Percentiles rank a stretch among this genome's conserved stretches.
Conservation (phyloP, 495 filamentous ascomycete species). For the Jackrogersella minutella region DNA sequence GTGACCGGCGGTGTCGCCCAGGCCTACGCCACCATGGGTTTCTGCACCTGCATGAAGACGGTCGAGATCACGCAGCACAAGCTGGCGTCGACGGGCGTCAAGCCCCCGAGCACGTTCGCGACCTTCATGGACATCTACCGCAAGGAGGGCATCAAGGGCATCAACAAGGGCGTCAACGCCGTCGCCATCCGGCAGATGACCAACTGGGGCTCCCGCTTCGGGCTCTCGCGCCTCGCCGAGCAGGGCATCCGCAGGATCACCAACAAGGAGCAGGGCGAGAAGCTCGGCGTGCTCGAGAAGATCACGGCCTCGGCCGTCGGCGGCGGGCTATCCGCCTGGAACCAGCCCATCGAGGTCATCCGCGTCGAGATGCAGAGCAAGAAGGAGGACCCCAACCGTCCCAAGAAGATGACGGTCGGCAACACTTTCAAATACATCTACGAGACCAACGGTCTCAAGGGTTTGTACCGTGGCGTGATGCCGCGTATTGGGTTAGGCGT, state of each 20-base stretch:
- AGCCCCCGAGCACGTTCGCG: conserved; percentile 84
- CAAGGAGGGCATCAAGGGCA: conserved; percentile 91
- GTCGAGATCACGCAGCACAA: conserved; percentile 99
- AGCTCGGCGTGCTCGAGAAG: conserved; percentile 83
- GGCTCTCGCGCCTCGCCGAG: conserved; percentile 89
- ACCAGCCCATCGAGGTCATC: conserved; percentile 99
- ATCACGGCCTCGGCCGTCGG: conserved; percentile 86
- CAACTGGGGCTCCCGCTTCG: conserved; percentile 98
- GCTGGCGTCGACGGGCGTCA: conserved; percentile 80
- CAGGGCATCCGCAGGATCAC: conserved; percentile 82
- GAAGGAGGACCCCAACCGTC: conserved; percentile 95
- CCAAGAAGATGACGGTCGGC: conserved; percentile 96
- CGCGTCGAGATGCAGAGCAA: conserved; percentile 99
- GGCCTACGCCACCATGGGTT: conserved; percentile 99
- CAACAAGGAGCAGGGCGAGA: conserved; percentile 79
- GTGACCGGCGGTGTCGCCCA: conserved; percentile 95
- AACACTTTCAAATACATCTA: conserved; percentile 96
- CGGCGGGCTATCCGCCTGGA: conserved; percentile 96
- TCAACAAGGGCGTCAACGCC: conserved; percentile 98
- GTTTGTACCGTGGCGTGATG: conserved; percentile 93
- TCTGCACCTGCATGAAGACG: conserved; percentile 99
- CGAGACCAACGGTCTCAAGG: conserved; percentile 83
- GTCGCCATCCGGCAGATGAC: conserved; percentile 98
- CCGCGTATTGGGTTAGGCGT: conserved; percentile 93
- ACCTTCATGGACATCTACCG: conserved; percentile 98